Base-by-base conservation (phyloP, 805 yeast genomes). In the Suhomyces tanzawaensis region DNA sequence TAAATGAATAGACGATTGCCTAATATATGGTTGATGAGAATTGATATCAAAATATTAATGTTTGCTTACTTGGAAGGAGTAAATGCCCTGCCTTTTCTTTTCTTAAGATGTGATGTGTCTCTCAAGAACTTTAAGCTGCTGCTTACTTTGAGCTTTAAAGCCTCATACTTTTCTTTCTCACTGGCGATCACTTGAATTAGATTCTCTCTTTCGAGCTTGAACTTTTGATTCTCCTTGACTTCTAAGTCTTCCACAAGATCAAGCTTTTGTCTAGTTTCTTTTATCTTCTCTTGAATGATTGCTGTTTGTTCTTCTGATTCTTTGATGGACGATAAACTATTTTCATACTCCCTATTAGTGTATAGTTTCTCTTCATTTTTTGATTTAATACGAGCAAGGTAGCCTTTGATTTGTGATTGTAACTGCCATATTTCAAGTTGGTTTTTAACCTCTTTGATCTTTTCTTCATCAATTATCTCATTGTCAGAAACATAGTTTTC, bases 301-400 rank as follows among this genome's bases (percentile, higher is more conserved):
- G 45, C 47, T 12, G 68, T 47, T 37, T 64, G 63, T 0, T 41
- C 38, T 16, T 62, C 52, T 0, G 81, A 71, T 13, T 76, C 82
- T 9, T 46, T 45, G 0, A 74, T 67, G 0, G 88, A 72, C 7
- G 58, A 60, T 8, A 56, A 48, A 0, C 88, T 83, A 36, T 79
- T 73, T 14, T 58, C 60, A 21, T 77, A 71, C 53, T 85, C 91
- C 21, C 65, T 67, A 7, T 58, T 51, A 78, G 81, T 82, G 57
- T 85, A 89, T 34, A 66, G 75, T 32, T 69, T 73, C 49, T 88
- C 95, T 24, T 76, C 77, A 2, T 58, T 56, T 29, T 71, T 69
- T 4, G 80, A 67, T 18, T 70, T 71, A 2, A 73, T 50, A 44
- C 70, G 71, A 11, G 64, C 58, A n/a, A 71, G 58, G 31, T 71